These are phyloP conservation scores for Scutellaria minor DNA, from an alignment of 257 asterid species.

Conservation along the genomic window DNA sequence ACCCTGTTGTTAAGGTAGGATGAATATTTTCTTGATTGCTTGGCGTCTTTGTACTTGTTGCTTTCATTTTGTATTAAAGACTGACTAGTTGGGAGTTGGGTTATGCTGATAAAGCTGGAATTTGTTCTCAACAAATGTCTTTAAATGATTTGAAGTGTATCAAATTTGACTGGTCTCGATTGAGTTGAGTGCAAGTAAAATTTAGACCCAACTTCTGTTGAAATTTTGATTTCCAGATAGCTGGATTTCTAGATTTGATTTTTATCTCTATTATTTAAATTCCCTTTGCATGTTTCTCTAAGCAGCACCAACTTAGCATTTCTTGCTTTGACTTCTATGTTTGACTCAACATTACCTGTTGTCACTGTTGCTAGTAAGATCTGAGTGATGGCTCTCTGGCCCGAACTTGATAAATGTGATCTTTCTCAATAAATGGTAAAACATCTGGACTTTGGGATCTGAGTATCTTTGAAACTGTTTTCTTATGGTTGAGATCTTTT, in stretches of 20 bases:
- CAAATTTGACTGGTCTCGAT: neutral
- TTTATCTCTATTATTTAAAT: neutral
- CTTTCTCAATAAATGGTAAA: slow-evolving; percentile 23
- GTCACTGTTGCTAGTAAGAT: slow-evolving; percentile 9
- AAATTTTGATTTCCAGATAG: neutral
- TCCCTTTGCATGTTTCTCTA: neutral
- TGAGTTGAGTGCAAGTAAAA: slow-evolving; percentile 13
- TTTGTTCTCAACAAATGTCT: neutral
- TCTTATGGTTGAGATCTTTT: neutral
- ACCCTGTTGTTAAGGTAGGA: slow-evolving; percentile 81
- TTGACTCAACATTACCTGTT: neutral
- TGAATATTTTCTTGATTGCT: slow-evolving; percentile 32
- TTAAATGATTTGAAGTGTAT: slow-evolving; percentile 7
- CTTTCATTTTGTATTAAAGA: slow-evolving; percentile 5
- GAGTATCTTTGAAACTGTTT: neutral
- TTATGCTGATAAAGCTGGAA: neutral
- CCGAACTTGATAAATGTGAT: slow-evolving; percentile 5
- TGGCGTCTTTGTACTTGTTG: slow-evolving; percentile 7
- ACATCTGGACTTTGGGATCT: neutral
- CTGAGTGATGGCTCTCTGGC: neutral
- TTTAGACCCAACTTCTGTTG: neutral
- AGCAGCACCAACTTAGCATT: neutral
- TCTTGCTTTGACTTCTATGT: neutral
- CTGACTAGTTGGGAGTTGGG: neutral
- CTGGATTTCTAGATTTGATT: slow-evolving; percentile 4